Base-by-base conservation (phyloP, 768 basidiomycete species). In the Daedaleopsis nitida region DNA sequence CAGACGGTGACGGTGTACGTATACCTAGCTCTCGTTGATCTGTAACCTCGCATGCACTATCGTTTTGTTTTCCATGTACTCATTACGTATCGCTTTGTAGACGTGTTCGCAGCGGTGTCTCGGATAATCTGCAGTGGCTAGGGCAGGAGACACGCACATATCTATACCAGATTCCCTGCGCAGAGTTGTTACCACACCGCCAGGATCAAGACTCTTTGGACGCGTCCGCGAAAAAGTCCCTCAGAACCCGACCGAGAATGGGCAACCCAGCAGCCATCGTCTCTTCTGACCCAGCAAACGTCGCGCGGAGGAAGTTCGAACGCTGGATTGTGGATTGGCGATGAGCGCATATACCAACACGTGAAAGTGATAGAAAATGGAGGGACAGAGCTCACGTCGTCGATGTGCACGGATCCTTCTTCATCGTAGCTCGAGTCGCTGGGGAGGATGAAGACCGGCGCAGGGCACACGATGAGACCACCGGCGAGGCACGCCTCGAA, bases 211-310 rank as follows among this genome's bases (percentile, higher is more conserved):
- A 32, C 27, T 32, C 27, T 10, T 23, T 49, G 19, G 47, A 12
- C 13, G 47, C 21, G 32, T 52, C 34, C 11, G 43, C 63, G 67
- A 80, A 81, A 62, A 79, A 81, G 34, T 74, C 70, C 55, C 65
- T 66, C 2, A 81, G 62, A 19, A 71, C 68, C 34, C 66, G 67
- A 1, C 77, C 80, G 37, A 83, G 75, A 38, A 77, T 74, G 17
- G 69, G 64, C 37, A 83, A 61, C 5, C 77, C 81, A 7, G 70
- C 70, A 35, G 77, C 72, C 61, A 83, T 83, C 17, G 72, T 74
- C 34, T 78, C 76, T 52, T 81, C 77, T 16, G 80, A 78, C 4
- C 82, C 83, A 6, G 80, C 81, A 59, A 81, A 83, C 17, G 83
- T 79, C 8, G 74, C 72, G 8, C 81, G 74, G 63, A 81, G 68